Percentiles rank a stretch among this genome's conserved stretches.
Evolutionary conservation across 805 yeast genomes (phyloP).

Genomic region (Barnettozyma botsteinii): DNA sequence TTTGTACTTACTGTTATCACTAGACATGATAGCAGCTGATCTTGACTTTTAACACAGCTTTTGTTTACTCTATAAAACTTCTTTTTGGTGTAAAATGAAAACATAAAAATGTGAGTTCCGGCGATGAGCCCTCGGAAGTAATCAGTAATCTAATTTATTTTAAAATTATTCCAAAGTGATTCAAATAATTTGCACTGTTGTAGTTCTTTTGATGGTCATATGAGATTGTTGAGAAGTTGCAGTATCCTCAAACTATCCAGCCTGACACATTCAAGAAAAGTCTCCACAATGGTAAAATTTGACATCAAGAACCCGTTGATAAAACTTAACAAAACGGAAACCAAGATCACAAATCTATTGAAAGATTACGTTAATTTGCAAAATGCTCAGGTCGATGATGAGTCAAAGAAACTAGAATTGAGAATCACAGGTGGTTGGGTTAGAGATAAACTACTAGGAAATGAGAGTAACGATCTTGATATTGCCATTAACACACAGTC

Average conservation of each 20-base stretch:
- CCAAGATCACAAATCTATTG: slow-evolving; percentile 34
- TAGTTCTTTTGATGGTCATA: neutral
- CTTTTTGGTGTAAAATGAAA: too few species aligned
- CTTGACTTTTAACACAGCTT: too few species aligned
- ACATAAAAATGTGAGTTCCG: too few species aligned
- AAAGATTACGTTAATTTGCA: slow-evolving; percentile 31
- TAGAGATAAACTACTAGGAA: slow-evolving; percentile 83
- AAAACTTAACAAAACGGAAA: slow-evolving; percentile 36
- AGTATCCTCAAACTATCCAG: neutral
- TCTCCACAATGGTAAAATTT: slow-evolving; percentile 2
- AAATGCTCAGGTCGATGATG: slow-evolving; percentile 1
- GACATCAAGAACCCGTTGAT: slow-evolving; percentile 20
- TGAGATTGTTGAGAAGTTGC: neutral
- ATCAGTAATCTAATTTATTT: too few species aligned
- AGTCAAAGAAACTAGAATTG: slow-evolving; percentile 38
- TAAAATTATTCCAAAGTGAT: too few species aligned
- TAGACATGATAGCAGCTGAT: slow-evolving; percentile 14
- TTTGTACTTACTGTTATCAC: slow-evolving; percentile 35
- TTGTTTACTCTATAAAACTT: too few species aligned
- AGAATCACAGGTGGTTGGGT: slow-evolving; percentile 99
- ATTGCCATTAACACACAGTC: slow-evolving; percentile 81
- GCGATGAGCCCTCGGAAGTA: slow-evolving; percentile 3
- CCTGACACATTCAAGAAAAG: neutral
- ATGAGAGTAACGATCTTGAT: slow-evolving; percentile 80
- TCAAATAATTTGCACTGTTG: too few species aligned